Conservation (phyloP, 176 grass and related monocot species). For the Oryza punctata region DNA sequence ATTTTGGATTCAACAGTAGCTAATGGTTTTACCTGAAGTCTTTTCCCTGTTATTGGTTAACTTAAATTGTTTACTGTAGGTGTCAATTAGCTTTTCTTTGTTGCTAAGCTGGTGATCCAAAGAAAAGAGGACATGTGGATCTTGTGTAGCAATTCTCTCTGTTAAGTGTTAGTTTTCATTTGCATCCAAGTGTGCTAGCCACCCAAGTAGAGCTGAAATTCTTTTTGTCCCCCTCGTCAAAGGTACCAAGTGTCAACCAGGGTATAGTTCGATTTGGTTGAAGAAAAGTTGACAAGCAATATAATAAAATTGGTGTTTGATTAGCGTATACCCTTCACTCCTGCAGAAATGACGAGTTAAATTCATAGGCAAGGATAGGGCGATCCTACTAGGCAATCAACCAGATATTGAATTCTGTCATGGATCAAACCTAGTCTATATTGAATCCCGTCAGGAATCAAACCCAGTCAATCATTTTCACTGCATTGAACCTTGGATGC, state of each 20-base stretch:
- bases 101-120: conserved; percentile 14
- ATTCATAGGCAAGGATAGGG: neutral
- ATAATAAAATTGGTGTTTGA: conserved; percentile 1
- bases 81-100: neutral
- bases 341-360: conserved; percentile 1
- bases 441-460: conserved; percentile 24
- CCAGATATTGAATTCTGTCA: neutral
- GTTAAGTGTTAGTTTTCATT: conserved; percentile 17
- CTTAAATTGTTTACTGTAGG: neutral
- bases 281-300: conserved; percentile 22
- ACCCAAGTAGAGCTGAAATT: conserved; percentile 26
- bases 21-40: neutral
- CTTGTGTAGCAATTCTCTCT: conserved; percentile 18
- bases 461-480: neutral
- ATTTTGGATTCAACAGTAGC: conserved; percentile 13
- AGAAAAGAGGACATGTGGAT: neutral
- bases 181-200: conserved; percentile 1
- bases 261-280: conserved; percentile 21
- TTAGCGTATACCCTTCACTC: neutral
- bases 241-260: conserved; percentile 10
- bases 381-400: conserved; percentile 6
- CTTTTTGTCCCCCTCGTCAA: conserved; percentile 7
- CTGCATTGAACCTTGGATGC: conserved; percentile 1
- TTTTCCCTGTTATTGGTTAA: conserved; percentile 1
- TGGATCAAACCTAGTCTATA: neutral